Percentiles rank a stretch among this genome's conserved stretches.
phyloP scores from a whole-genome alignment of 2,329 filamentous ascomycete species.

The Huntiella decipiens region DNA sequence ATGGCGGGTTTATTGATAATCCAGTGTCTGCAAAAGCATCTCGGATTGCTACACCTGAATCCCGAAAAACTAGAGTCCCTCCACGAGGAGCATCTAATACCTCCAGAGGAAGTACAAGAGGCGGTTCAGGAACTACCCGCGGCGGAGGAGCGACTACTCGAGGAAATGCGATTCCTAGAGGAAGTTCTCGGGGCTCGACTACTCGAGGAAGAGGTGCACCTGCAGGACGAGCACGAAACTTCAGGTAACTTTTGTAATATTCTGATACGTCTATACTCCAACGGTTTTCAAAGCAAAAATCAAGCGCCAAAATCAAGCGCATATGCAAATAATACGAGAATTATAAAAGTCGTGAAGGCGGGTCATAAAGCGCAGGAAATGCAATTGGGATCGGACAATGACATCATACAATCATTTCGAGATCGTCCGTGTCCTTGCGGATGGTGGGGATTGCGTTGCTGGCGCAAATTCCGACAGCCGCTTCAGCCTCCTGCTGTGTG shows the following conservation, averaged over 20 bases:
- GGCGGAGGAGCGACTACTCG: not conserved
- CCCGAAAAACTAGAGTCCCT: conserved; percentile 15
- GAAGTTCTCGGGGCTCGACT: conserved; percentile 9
- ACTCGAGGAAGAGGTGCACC: conserved; percentile 14
- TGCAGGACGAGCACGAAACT: conserved; percentile 26
- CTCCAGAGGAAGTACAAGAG: conserved; percentile 4
- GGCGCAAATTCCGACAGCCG: conserved; percentile 50
- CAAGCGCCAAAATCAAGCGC: no score
- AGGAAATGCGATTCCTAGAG: conserved; percentile 15
- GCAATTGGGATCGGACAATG: no score
- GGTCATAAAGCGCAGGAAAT: no score
- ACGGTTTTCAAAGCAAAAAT: not conserved
- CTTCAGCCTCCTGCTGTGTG: conserved; percentile 69
- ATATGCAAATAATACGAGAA: no score
- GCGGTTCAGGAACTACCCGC: conserved; percentile 13
- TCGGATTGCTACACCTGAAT: conserved; percentile 25
- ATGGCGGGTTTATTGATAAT: conserved; percentile 80
- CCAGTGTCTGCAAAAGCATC: conserved; percentile 37
- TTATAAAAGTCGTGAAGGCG: no score
- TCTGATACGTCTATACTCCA: not conserved
- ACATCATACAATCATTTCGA: conserved; percentile 19
- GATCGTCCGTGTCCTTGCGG: conserved; percentile 14
- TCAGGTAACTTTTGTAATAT: conserved; percentile 12
- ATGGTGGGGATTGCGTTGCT: conserved; percentile 34
- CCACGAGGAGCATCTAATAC: conserved; percentile 22